Evolutionary conservation across 495 filamentous ascomycete species (phyloP), one percentile per base, ranked within the genome.

Genomic region (Hyaloscypha variabilis): DNA sequence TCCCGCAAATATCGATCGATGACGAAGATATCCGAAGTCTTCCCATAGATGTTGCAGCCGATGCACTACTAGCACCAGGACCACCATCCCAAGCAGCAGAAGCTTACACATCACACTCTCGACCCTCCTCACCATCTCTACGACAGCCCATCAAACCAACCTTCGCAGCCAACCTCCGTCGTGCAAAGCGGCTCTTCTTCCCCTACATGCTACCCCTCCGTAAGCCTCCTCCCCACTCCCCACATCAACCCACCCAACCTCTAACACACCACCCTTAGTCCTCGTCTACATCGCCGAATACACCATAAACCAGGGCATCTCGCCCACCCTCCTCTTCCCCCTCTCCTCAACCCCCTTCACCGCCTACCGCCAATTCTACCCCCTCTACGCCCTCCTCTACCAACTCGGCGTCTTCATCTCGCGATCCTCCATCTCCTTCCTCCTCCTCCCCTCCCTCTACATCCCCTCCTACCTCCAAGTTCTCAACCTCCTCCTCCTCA

Each of bases 261-360:
- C n/a, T n/a, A n/a, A n/a, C n/a, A 14, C 39, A 4, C 39, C 6
- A 46, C 17, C 14, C 39, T n/a, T n/a, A 46, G 39, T 97, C 49
- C 78, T 99, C 26, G 95, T 99, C 61, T 99, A 97, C 73, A 84
- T 97, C 46, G 91, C 93, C 59, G 95, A 99, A 80, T 98, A 97
- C 74, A 94, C 91, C 65, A 96, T 97, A 76, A 97, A 97, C 77
- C 92, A 95, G 77, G 93, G 92, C 46, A 91, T 99, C 42, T 82
- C 90, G 0, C 95, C 94, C 0, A 97, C 91, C 0, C 82, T 97
- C 13, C 86, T 99, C 36, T 99, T 96, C 75, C 92, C 93, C 0
- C 77, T 97, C 11, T 70, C 81, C 1, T 76, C 81, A 6, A 88
- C 88, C 0, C 94, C 94, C 1, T 97, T 99, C 73, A 74, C 77